These are phyloP conservation scores for Diplodia corticola DNA, from an alignment of 2,329 filamentous ascomycete species.

Conservation along the genomic window DNA sequence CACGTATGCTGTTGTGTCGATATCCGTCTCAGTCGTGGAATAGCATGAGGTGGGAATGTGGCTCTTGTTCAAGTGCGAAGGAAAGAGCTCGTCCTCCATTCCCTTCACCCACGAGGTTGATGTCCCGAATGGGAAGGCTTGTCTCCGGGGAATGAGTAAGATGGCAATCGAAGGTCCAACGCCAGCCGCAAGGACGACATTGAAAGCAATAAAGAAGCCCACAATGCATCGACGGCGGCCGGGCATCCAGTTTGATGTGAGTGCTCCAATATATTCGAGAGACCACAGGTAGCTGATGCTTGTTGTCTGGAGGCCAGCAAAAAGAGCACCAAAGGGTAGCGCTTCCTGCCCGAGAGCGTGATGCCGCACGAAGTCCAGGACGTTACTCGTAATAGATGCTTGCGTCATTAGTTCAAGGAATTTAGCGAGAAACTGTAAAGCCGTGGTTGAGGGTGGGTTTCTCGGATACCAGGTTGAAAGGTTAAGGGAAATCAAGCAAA, in stretches of 20 bases:
- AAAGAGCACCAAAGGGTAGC: not conserved
- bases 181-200: not conserved
- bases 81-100: not conserved
- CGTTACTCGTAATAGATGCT: not conserved
- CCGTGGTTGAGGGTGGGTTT: not conserved
- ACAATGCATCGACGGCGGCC: not conserved
- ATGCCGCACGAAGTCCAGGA: not conserved
- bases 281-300: constrained; percentile 12
- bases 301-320: not conserved
- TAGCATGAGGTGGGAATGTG: not conserved
- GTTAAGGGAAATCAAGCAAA: not conserved
- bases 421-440: not conserved
- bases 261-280: not conserved
- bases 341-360: not conserved
- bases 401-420: not conserved
- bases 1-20: not conserved
- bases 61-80: not conserved
- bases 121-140: not conserved
- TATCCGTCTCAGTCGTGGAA: not conserved
- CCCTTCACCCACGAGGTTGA: not conserved
- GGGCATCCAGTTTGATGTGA: not conserved
- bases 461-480: not conserved
- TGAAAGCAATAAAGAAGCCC: not conserved
- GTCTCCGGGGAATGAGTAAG: not conserved
- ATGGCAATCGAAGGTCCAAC: constrained; percentile 1